Base-by-base conservation (phyloP, 2,329 filamentous ascomycete species). In the Corinectria fuckeliana region DNA sequence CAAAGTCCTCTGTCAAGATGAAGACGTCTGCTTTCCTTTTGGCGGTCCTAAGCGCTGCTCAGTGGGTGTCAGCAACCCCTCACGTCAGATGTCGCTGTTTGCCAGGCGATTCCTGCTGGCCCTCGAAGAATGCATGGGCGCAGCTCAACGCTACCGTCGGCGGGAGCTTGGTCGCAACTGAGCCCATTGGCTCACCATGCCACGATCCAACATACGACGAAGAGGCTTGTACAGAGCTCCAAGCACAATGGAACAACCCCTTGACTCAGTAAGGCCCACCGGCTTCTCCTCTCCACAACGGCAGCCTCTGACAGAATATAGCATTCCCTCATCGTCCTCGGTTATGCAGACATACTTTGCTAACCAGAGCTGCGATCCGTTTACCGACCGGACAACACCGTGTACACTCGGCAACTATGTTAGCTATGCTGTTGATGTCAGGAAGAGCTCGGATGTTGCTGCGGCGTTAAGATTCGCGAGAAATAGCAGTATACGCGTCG, bases 141-240 rank as follows among this genome's bases (percentile, higher is more conserved):
- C 54, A 66, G 0, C 78, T 89, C 50, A 87, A 88, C 65, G 53
- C 69, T 13, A 80, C 84, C 1, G 74, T 88, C 2, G 73, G 75
- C 20, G 84, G 83, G 1, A 75, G 74, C 4, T 73, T 88, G 25
- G 75, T 88, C 39, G 76, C 78, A 10, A 85, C 82, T 0, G 72
- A 81, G 2, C 85, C 86, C 0, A 66, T 87, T 3, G 85, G 78
- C 0, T 70, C 78, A 2, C 74, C 80, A 1, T 88, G 85, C 66
- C 85, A 88, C 63, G 73, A 77, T 28, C 75, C 72, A 5, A 65
- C 65, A 16, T 85, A 82, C 65, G 72, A 85, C 67, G 76, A 75
- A 7, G 69, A 67, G 4, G 72, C 67, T 23, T 87, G 84, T 67
- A 58, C 69, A 1, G 67, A 61, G 2, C 67, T 84, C 16, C 67